A percentile compares a stretch with the other conserved stretches of the same genome.
phyloP scores from a whole-genome alignment of 1,139 yeast species.

The Pichia sp. region DNA sequence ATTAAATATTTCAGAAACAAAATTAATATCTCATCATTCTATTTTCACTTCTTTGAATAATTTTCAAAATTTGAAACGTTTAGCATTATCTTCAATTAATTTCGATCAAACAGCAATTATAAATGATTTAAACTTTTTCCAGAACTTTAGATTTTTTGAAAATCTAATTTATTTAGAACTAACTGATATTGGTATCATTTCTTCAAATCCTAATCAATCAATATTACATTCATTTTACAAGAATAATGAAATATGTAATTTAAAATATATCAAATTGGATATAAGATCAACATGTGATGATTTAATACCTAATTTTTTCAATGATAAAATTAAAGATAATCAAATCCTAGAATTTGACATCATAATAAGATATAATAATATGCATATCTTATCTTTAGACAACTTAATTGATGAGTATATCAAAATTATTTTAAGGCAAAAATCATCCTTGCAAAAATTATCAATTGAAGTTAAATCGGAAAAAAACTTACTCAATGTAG shows the following conservation, averaged over 20 bases:
- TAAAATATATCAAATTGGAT: constrained; percentile 37
- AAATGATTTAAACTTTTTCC: not conserved
- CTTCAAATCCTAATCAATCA: constrained; percentile 6
- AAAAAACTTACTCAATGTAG: constrained; percentile 32
- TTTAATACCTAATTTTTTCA: constrained; percentile 37
- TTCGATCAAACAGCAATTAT: constrained; percentile 5
- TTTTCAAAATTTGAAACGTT: constrained; percentile 10
- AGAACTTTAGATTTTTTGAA: constrained; percentile 6
- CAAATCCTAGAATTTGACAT: constrained; percentile 38
- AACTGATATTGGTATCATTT: constrained; percentile 16
- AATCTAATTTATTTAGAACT: constrained; percentile 17
- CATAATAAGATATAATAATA: constrained; percentile 37
- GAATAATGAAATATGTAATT: constrained; percentile 32
- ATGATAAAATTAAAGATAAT: constrained; percentile 16
- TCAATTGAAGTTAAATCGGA: constrained; percentile 37
- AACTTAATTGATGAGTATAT: constrained; percentile 32
- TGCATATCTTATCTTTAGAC: constrained; percentile 30
- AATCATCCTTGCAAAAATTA: constrained; percentile 31
- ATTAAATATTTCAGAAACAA: constrained; percentile 4
- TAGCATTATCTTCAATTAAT: constrained; percentile 9
- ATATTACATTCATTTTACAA: constrained; percentile 15
- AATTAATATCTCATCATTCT: constrained; percentile 3
- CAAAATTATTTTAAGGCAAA: constrained; percentile 28
- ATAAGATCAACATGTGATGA: constrained; percentile 41
- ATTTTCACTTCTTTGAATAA: constrained; percentile 4